Conservation (phyloP, 345 rosid species). For the Euphorbia pulcherrima region DNA sequence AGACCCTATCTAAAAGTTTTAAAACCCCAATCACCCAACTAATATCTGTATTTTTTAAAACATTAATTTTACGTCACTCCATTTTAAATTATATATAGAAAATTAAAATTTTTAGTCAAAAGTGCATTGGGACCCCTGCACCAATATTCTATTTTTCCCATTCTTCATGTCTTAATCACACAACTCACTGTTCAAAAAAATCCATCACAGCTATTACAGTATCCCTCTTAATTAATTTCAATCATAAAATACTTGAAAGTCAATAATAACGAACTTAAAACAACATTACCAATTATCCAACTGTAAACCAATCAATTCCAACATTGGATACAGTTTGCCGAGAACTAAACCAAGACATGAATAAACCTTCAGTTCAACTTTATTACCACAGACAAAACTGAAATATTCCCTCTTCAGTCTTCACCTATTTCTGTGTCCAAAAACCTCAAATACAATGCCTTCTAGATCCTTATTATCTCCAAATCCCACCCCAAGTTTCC, state of each 20-base stretch:
- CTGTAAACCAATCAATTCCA: slow-evolving; percentile 41
- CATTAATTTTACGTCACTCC: no score
- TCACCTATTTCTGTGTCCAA: slow-evolving; percentile 18
- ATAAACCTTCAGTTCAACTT: no score
- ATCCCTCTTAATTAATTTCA: neutral
- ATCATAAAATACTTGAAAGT: neutral
- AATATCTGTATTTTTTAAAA: no score
- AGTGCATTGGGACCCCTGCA: slow-evolving; percentile 44
- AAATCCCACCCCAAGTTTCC: slow-evolving; percentile 36
- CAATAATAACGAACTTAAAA: slow-evolving; percentile 13
- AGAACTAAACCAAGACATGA: slow-evolving; percentile 6
- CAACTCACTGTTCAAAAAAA: neutral
- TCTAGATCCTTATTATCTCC: slow-evolving; percentile 60
- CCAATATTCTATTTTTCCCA: slow-evolving; percentile 15
- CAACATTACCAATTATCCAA: slow-evolving; percentile 38
- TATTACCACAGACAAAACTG: neutral
- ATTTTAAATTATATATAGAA: neutral
- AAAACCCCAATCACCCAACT: no score
- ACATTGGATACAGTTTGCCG: slow-evolving; percentile 37
- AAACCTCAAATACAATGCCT: slow-evolving; percentile 51
- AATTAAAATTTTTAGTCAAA: slow-evolving; percentile 33
- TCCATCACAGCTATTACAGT: neutral
- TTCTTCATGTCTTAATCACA: slow-evolving; percentile 2
- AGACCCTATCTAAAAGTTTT: no score
- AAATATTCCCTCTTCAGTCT: neutral